phyloP scores from a whole-genome alignment of 768 basidiomycete genomes.

The Harrya chromipes region DNA sequence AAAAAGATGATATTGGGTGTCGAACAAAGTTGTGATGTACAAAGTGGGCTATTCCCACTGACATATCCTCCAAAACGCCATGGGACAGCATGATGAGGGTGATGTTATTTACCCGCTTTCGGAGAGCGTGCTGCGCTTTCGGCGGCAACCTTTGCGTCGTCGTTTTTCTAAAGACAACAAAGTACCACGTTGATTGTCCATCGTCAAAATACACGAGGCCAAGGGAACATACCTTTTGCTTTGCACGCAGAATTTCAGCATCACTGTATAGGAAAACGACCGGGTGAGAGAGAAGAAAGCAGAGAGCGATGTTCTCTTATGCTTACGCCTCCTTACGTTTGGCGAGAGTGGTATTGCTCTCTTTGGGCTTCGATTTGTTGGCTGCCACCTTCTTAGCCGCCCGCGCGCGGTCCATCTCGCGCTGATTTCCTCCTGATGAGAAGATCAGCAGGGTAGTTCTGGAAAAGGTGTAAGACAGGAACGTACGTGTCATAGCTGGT shows the following conservation, averaged over 20 bases:
- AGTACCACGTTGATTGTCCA: slow-evolving; percentile 7
- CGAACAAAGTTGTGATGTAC: slow-evolving; percentile 7
- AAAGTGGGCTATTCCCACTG: slow-evolving; percentile 10
- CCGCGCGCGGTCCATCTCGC: slow-evolving; percentile 69
- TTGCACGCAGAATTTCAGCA: slow-evolving; percentile 69
- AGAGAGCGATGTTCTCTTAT: slow-evolving; percentile 9
- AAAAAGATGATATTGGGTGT: slow-evolving; percentile 15
- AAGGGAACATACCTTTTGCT: slow-evolving; percentile 63
- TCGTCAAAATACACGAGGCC: neutral
- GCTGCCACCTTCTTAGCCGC: slow-evolving; percentile 68
- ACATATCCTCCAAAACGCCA: slow-evolving; percentile 10
- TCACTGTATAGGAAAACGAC: slow-evolving; percentile 47
- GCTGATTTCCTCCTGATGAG: slow-evolving; percentile 72
- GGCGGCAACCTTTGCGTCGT: slow-evolving; percentile 44
- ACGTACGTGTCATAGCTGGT: slow-evolving; percentile 54
- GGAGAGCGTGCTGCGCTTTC: slow-evolving; percentile 15
- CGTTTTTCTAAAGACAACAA: slow-evolving; percentile 45
- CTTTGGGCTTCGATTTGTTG: slow-evolving; percentile 62
- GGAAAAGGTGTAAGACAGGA: neutral
- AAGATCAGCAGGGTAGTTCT: slow-evolving; percentile 8
- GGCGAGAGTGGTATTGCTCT: slow-evolving; percentile 57
- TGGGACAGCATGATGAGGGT: neutral
- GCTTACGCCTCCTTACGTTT: slow-evolving; percentile 78
- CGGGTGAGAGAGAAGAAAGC: slow-evolving; percentile 23
- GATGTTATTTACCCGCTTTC: slow-evolving; percentile 34